Evolutionary conservation across 106 monocot genomes (phyloP), one percentile per base, ranked within the genome.

Genomic region (Allium sativum): DNA sequence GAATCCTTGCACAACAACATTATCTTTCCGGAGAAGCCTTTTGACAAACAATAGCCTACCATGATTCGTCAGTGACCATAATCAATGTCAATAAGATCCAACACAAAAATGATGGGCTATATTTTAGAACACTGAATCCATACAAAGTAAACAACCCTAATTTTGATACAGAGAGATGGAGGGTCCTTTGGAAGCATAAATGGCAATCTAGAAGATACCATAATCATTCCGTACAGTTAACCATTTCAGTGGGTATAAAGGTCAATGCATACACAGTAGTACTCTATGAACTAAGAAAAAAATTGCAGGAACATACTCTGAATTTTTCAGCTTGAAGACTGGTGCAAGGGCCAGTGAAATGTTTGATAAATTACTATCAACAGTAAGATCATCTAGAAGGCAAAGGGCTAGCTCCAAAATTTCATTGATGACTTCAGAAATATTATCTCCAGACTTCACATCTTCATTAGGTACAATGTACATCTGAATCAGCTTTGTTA

Each of bases 11-110:
- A 61, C 52, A 64, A 92, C 61, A 44, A 62, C 46, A 65, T 66
- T 45, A 64, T 83, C 78, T 68, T 88, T 88, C 21, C 40, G 65
- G 67, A 98, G 46, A 50, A 98, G 54, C 42, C 73, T 73, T 64
- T 74, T 77, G 7, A 98, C 46, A 61, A 92, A 98, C 13, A 14
- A 58, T 16, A 88, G 31, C 68, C 88, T 71, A 65, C 91, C n/a
- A n/a, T n/a, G n/a, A n/a, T n/a, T n/a, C n/a, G n/a, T n/a, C n/a
- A 84, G 74, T 55, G 59, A 77, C 18, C 58, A 65, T 31, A 31
- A 31, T 31, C 31, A 31, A 31, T 5, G 31, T 31, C 31, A 31
- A 31, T 31, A 31, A 31, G 31, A 31, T 31, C 31, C 31, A 31
- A 31, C 31, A 31, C 31, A 31, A 31, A 31, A 31, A 31, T 31